Percentiles rank a stretch among this genome's conserved stretches.
phyloP scores from a whole-genome alignment of 1,284 basidiomycete genomes.

The Mycocalia duriaeana region DNA sequence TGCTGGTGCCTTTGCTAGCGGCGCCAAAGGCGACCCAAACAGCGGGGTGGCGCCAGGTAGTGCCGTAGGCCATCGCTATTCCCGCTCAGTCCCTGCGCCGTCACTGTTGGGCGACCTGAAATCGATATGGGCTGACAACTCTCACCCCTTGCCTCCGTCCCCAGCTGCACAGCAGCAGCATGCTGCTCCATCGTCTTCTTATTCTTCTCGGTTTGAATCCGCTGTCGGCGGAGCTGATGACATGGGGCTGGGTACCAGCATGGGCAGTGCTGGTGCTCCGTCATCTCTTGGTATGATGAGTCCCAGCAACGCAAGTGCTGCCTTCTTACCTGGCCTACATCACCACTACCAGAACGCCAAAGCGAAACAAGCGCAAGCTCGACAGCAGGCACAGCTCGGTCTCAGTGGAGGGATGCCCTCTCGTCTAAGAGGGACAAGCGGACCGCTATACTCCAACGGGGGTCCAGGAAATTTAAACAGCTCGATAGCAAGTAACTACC shows the following conservation, averaged over 20 bases:
- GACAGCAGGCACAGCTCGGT: slow-evolving; percentile 23
- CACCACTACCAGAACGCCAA: slow-evolving; percentile 53
- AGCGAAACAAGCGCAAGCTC: slow-evolving; percentile 33
- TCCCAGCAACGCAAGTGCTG: slow-evolving; percentile 72
- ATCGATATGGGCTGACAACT: slow-evolving; percentile 60
- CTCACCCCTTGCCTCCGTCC: slow-evolving; percentile 24
- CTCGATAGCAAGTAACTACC: slow-evolving; percentile 24
- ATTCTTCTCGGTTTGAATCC: slow-evolving; percentile 24
- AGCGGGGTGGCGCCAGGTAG: slow-evolving; percentile 21
- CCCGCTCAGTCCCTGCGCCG: slow-evolving; percentile 72
- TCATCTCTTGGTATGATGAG: slow-evolving; percentile 28
- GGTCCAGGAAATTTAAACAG: slow-evolving; percentile 9
- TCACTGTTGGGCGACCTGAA: slow-evolving; percentile 68
- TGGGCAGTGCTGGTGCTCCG: slow-evolving; percentile 25
- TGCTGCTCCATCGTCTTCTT: slow-evolving; percentile 27
- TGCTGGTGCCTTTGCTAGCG: slow-evolving; percentile 7
- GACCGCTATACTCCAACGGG: slow-evolving; percentile 16
- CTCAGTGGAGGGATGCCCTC: slow-evolving; percentile 18
- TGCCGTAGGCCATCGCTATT: slow-evolving; percentile 60
- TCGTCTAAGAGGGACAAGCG: slow-evolving; percentile 26
- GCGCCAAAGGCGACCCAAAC: slow-evolving; percentile 11
- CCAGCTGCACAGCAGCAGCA: slow-evolving; percentile 19
- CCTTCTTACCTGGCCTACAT: slow-evolving; percentile 67
- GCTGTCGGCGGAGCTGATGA: slow-evolving; percentile 18
- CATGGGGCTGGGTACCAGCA: slow-evolving; percentile 28